Evolutionary conservation across 2,329 filamentous ascomycete species (phyloP), one percentile per base, ranked within the genome.

Genomic region (Stagonosporopsis chrysanthemi): DNA sequence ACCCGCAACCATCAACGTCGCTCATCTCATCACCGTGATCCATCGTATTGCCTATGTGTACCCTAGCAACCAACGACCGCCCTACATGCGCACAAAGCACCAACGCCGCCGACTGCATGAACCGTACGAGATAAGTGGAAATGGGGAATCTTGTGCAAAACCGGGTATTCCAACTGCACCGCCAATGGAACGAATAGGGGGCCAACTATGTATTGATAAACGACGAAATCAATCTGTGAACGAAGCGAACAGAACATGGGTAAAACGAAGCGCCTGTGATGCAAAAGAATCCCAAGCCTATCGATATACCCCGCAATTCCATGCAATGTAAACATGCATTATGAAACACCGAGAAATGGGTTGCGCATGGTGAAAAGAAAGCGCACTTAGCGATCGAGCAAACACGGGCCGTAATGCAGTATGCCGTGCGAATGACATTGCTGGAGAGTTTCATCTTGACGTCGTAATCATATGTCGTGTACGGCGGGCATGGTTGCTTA

Each of bases 121-220:
- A 47, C 42, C 43, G 38, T 53, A 57, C 39, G 52, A 60, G 61
- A 65, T 41, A 57, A 62, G 51, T 47, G 60, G 57, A 52, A 35
- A 58, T 55, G 67, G 66, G 67, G 66, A 69, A 69, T 69, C 67
- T 68, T 66, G 67, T 69, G 65, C 67, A 69, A 56, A 57, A 57
- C 54, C 48, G 54, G 54, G 54, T 57, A 57, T 57, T 57, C 54
- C 44, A 52, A 52, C 54, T 57, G 38, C 31, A 57, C 54, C 48
- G 42, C 54, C 47, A 56, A 65, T 54, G 57, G 60, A 51, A 66
- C 62, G 61, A 60, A 52, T 55, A 46, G 59, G 65, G 61, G 62
- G 52, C 40, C 58, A 64, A 57, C 52, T 63, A 60, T 50, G 53
- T 61, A 62, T 33, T n/a, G 6, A 31, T n/a, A 26, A 56, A 51